Percentiles rank a stretch among this genome's conserved stretches.
Evolutionary conservation across 305 asterid species (phyloP).

Genomic region (Andrographis paniculata): DNA sequence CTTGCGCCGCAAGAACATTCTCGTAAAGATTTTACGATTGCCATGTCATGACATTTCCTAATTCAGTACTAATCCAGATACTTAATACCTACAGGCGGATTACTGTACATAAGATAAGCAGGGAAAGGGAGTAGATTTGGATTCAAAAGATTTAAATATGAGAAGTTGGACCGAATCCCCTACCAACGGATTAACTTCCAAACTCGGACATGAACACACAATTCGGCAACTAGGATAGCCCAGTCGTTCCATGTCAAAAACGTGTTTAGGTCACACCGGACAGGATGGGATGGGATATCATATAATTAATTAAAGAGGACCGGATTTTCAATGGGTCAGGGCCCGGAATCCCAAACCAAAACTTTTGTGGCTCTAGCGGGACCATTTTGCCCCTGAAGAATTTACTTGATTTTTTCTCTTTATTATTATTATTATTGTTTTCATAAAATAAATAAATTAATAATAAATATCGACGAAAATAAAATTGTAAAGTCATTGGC

Average conservation of each 20-base stretch:
- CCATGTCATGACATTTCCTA: no score
- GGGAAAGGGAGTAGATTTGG: no score
- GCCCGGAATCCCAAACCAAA: background rate
- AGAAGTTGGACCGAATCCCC: no score
- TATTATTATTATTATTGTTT: background rate
- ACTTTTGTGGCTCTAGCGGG: background rate
- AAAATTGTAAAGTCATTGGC: background rate
- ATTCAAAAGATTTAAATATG: no score
- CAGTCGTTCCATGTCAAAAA: slow-evolving; percentile 45
- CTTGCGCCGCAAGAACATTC: no score
- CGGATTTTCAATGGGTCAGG: background rate
- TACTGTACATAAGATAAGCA: no score
- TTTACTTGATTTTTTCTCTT: background rate
- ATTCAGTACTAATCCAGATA: no score
- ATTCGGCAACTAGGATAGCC: no score
- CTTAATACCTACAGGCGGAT: no score
- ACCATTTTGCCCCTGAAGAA: slow-evolving; percentile 9
- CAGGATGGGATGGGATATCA: background rate
- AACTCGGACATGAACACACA: no score
- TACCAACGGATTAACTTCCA: no score
- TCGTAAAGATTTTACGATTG: no score
- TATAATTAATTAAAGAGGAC: background rate
- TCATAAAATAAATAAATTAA: background rate
- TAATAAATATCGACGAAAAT: background rate
- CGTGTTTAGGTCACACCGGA: slow-evolving; percentile 5